phyloP scores from a whole-genome alignment of 345 rosid genomes.

The Salix suchowensis region DNA sequence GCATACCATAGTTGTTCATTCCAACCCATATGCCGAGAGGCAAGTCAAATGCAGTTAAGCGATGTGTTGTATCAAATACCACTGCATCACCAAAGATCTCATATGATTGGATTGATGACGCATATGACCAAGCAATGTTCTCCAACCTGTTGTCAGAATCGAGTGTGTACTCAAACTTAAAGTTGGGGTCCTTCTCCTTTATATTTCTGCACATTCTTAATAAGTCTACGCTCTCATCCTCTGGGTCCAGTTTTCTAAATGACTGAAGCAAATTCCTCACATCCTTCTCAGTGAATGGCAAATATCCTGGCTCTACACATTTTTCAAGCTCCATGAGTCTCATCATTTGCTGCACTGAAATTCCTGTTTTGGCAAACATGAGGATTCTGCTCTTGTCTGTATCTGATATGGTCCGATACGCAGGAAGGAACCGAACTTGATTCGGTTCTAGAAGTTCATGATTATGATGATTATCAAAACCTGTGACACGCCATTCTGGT shows the following conservation, averaged over 20 bases:
- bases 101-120: constrained; percentile 77
- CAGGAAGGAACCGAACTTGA: constrained; percentile 97
- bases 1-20: constrained; percentile 88
- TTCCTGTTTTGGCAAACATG: constrained; percentile 96
- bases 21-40: constrained; percentile 99
- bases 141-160: constrained; percentile 66
- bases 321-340: constrained; percentile 97
- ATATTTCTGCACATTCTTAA: constrained; percentile 84
- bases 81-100: constrained; percentile 93
- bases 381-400: constrained; percentile 83
- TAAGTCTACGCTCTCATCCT: constrained; percentile 84
- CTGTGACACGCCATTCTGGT: constrained; percentile 91
- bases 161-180: constrained; percentile 70
- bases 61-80: constrained; percentile 90
- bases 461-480: constrained; percentile 83
- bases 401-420: constrained; percentile 85
- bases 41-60: constrained; percentile 83
- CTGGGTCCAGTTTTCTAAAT: constrained; percentile 72
- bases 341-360: constrained; percentile 98
- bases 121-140: constrained; percentile 91
- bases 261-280: constrained; percentile 95
- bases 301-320: constrained; percentile 90
- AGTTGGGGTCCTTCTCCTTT: constrained; percentile 87
- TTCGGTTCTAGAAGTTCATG: constrained; percentile 85
- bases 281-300: constrained; percentile 94